Percentiles rank a stretch among this genome's conserved stretches.
Evolutionary conservation across 1,284 basidiomycete species (phyloP).

Genomic region (Paramarasmius palmivorus): DNA sequence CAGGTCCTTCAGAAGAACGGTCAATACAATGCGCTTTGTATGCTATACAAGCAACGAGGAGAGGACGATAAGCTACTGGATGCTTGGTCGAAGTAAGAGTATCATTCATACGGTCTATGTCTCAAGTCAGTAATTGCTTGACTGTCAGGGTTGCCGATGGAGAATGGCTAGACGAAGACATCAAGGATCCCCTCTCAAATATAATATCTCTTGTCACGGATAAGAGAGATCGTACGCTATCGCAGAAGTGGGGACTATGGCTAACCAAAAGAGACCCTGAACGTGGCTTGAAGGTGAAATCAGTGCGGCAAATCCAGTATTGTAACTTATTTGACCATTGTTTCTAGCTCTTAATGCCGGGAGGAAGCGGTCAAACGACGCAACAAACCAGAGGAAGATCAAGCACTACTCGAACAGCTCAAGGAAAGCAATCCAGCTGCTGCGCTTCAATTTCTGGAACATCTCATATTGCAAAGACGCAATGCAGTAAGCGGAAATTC

Average conservation of each 20-base stretch:
- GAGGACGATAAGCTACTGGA: constrained; percentile 65
- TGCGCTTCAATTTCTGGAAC: constrained; percentile 76
- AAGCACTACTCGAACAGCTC: constrained; percentile 55
- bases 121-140: constrained; percentile 4
- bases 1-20: constrained; percentile 50
- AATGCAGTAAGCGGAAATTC: constrained; percentile 46
- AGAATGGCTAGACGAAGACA: constrained; percentile 61
- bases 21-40: constrained; percentile 66
- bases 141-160: constrained; percentile 68
- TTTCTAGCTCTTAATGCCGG: constrained; percentile 56
- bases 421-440: constrained; percentile 55
- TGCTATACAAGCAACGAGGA: constrained; percentile 60
- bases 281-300: constrained; percentile 68
- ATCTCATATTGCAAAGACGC: constrained; percentile 72
- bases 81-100: constrained; percentile 68
- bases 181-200: constrained; percentile 68
- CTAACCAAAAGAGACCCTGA: constrained; percentile 69
- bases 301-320: too few species aligned
- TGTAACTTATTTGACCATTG: too few species aligned
- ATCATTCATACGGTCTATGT: background rate
- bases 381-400: constrained; percentile 57
- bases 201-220: constrained; percentile 67
- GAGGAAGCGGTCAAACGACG: constrained; percentile 48
- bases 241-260: constrained; percentile 82
- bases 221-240: constrained; percentile 60